Evolutionary conservation across 2,329 filamentous ascomycete genomes (phyloP).

Genomic region (Exophiala sp.): DNA sequence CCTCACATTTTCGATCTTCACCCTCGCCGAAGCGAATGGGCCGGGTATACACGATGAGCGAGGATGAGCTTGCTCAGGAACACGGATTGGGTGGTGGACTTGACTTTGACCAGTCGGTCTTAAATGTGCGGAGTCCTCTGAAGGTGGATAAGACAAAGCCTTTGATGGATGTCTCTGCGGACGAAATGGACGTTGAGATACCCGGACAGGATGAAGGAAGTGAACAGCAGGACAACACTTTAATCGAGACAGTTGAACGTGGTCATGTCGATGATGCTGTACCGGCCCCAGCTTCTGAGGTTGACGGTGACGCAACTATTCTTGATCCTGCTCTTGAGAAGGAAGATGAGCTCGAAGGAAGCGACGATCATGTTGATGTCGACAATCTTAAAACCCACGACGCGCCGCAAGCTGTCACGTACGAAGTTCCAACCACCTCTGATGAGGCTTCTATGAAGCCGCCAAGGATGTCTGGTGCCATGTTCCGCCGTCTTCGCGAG

Average conservation of each 20-base stretch:
- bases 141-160: slow-evolving; percentile 22
- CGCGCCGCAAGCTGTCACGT: not conserved
- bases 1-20: slow-evolving; percentile 27
- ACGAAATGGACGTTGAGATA: not conserved
- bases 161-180: slow-evolving; percentile 15
- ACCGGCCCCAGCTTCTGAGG: not conserved
- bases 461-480: slow-evolving; percentile 13
- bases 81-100: not conserved
- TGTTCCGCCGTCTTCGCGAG: slow-evolving; percentile 16
- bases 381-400: not conserved
- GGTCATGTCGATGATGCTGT: not conserved
- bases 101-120: slow-evolving; percentile 29
- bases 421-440: not conserved
- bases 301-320: slow-evolving; percentile 15
- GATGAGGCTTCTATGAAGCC: not conserved
- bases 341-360: slow-evolving; percentile 5
- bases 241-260: slow-evolving; percentile 11
- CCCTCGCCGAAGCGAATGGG: slow-evolving; percentile 22
- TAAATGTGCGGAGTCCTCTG: slow-evolving; percentile 25
- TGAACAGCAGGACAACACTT: not conserved
- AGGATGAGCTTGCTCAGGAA: slow-evolving; percentile 24
- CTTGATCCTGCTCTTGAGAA: slow-evolving; percentile 23
- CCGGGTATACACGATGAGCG: slow-evolving; percentile 23
- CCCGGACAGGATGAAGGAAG: not conserved
- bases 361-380: slow-evolving; percentile 1